phyloP scores from a whole-genome alignment of 371 early-diverging fungal genomes.

The Mucor racemosus region DNA sequence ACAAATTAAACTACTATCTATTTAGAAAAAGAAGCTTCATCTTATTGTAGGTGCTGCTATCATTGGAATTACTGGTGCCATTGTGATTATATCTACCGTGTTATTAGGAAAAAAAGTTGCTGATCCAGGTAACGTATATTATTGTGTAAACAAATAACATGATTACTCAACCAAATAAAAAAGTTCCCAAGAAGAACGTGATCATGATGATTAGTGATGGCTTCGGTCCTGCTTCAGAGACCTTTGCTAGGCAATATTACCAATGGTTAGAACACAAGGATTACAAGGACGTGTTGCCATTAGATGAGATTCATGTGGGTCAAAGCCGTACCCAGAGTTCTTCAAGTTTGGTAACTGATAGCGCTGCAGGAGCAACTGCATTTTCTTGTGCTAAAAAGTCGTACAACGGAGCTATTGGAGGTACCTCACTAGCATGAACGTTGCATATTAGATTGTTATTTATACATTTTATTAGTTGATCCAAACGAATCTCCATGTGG shows the following conservation, averaged over 20 bases:
- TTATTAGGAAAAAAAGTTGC: conserved; percentile 12
- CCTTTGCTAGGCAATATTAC: conserved; percentile 82
- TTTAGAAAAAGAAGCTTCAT: conserved; percentile 22
- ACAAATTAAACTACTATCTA: not conserved
- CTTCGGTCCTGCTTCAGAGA: conserved; percentile 92
- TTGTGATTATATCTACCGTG: conserved; percentile 18
- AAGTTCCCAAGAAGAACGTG: conserved; percentile 63
- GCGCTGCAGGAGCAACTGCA: conserved; percentile 96
- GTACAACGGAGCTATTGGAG: conserved; percentile 89
- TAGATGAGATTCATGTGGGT: conserved; percentile 89
- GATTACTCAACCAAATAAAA: not conserved
- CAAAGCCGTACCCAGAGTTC: conserved; percentile 86
- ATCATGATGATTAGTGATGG: conserved; percentile 95
- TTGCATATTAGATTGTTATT: too few species aligned
- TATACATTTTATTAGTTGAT: conserved; percentile 45
- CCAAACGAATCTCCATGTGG: conserved; percentile 77
- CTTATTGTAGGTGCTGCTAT: conserved; percentile 23
- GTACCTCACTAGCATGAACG: conserved; percentile 25
- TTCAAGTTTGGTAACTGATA: conserved; percentile 86
- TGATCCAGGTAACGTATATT: conserved; percentile 16
- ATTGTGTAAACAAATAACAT: too few species aligned
- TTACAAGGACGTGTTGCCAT: conserved; percentile 50
- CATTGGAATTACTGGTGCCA: conserved; percentile 17
- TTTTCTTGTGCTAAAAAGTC: conserved; percentile 86
- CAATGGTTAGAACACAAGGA: conserved; percentile 55